A percentile compares a stretch with the other conserved stretches of the same genome.
Evolutionary conservation across 768 basidiomycete species (phyloP).

Genomic region (Psilocybe sp.): DNA sequence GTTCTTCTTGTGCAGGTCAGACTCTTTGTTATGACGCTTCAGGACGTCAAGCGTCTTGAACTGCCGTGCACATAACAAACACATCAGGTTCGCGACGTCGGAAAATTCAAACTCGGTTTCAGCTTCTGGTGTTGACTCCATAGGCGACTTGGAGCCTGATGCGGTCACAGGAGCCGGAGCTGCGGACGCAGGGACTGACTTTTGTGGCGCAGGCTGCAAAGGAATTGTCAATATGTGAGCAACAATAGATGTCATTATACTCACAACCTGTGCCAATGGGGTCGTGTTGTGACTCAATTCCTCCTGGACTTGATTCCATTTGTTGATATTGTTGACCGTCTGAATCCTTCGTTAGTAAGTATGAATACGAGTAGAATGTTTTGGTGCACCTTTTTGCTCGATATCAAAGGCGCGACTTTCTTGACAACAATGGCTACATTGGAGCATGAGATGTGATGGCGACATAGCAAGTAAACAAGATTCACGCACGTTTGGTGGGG

Average conservation of each 20-base stretch:
- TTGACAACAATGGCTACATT: constrained; percentile 42
- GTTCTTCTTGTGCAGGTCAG: constrained; percentile 97
- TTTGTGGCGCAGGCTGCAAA: constrained; percentile 5
- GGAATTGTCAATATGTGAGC: not conserved
- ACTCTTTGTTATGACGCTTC: constrained; percentile 88
- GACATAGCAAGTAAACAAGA: not conserved
- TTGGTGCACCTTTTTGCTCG: constrained; percentile 72
- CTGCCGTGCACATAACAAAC: constrained; percentile 88
- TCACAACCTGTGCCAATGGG: constrained; percentile 11
- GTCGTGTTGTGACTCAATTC: constrained; percentile 60
- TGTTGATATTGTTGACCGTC: constrained; percentile 88
- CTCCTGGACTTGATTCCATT: constrained; percentile 96
- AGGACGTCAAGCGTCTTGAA: constrained; percentile 88
- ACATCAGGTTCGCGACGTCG: constrained; percentile 71
- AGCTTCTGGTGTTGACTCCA: constrained; percentile 33
- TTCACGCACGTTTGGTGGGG: constrained; percentile 49
- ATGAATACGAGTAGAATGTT: constrained; percentile 4
- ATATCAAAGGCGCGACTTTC: constrained; percentile 78
- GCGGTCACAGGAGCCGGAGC: not conserved
- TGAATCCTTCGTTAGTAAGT: constrained; percentile 27
- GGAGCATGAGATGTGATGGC: not conserved
- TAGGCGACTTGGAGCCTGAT: constrained; percentile 7
- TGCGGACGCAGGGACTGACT: constrained; percentile 3
- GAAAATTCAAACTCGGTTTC: constrained; percentile 81
- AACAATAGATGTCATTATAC: constrained; percentile 3